Evolutionary conservation across 805 yeast genomes (phyloP), one percentile per base, ranked within the genome.

Genomic region (Candida ulmi): DNA sequence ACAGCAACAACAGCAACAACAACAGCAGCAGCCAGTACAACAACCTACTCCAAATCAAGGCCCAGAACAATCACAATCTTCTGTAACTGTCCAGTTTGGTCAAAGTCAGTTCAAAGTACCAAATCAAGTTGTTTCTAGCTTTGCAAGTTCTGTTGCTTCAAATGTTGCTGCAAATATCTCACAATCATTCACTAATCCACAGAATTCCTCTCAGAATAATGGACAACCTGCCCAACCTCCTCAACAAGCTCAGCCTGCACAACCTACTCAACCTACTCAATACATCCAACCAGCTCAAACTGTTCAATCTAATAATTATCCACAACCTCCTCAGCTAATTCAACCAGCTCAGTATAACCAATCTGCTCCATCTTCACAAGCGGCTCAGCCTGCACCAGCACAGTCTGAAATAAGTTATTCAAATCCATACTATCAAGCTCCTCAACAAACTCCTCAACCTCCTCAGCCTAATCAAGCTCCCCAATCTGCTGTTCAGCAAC

Each of bases 341-440:
- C 30, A 28, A 17, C 24, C 32, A n/a, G 26, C 9, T 9, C 24
- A 21, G 9, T 6, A 6, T 21, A 21, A 7, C 9, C 24, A 21
- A 21, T 21, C 6, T 9, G 9, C 33, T 7, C 38, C 41, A 33
- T 33, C 6, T 7, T 6, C 6, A 34, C 27, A 21, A 23, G 29
- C 23, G 17, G 30, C 19, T 11, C 29, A 30, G 8, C 42, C 24
- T 21, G 24, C 9, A 7, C 24, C 6, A 9, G 9, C 24, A 7
- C 25, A 31, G 15, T 16, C 28, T 4, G 35, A 17, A 6, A 19
- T 51, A 23, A 44, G 42, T n/a, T 41, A 43, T 31, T 24, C 17
- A 11, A 42, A 47, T 31, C 52, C 54, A 8, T 50, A 51, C 37
- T 44, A 51, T 27, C 47, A 38, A 33, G 46, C 30, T 11, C 30